These are phyloP conservation scores for Dovyalis caffra DNA, from an alignment of 345 rosid species.

Conservation along the genomic window DNA sequence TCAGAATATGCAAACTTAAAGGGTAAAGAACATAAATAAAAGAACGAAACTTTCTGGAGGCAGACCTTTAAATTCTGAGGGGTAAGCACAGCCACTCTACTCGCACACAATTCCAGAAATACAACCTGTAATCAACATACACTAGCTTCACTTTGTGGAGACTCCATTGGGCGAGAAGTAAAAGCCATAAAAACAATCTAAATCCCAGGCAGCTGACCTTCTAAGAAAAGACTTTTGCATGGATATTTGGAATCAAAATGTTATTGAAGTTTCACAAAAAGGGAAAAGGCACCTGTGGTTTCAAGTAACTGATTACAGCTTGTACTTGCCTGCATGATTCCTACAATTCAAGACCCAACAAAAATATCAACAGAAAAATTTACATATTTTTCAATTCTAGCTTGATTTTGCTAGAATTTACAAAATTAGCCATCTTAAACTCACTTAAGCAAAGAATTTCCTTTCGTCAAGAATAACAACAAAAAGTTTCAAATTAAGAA, in stretches of 20 bases:
- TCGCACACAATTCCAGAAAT: constrained; percentile 88
- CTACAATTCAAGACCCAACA: constrained; percentile 34
- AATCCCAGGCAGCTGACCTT: constrained; percentile 27
- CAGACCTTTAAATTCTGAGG: constrained; percentile 81
- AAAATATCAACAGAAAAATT: background rate
- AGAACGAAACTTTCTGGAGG: constrained; percentile 1
- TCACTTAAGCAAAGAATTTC: constrained; percentile 1
- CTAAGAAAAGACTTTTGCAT: constrained; percentile 21
- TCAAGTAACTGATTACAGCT: constrained; percentile 66
- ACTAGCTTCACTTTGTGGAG: background rate
- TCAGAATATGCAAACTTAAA: constrained; percentile 2
- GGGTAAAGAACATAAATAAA: background rate
- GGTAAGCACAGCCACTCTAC: constrained; percentile 70
- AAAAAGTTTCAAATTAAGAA: background rate
- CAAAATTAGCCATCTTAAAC: background rate
- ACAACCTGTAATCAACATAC: constrained; percentile 59
- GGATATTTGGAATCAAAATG: constrained; percentile 18
- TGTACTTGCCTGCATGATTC: constrained; percentile 86
- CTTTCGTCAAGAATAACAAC: background rate
- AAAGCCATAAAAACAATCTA: background rate
- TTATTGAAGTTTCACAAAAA: constrained; percentile 20
- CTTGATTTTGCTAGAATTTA: background rate
- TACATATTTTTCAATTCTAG: background rate
- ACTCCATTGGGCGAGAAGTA: background rate
- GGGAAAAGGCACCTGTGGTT: constrained; percentile 75